Evolutionary conservation across 192 early-diverging fungal genomes (phyloP).

Genomic region (Phycomyces nitens): DNA sequence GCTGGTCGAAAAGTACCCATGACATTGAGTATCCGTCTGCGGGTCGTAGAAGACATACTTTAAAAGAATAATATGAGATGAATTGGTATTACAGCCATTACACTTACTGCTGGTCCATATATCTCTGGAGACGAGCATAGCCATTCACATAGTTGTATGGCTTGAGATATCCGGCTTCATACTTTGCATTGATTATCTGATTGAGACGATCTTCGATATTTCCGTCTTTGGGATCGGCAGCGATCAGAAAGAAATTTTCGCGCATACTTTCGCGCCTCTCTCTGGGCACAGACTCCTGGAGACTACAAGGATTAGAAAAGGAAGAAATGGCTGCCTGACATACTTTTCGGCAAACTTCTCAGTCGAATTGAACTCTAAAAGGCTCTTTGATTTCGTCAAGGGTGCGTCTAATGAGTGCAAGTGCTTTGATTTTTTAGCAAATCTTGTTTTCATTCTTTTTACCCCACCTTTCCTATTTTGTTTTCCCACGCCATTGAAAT

Average conservation of each 20-base stretch:
- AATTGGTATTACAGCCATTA: not conserved
- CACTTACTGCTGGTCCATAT: conserved; percentile 81
- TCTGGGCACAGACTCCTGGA: too few species aligned
- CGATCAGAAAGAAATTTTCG: conserved; percentile 87
- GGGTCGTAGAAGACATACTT: conserved; percentile 62
- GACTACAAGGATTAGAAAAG: too few species aligned
- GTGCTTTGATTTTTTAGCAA: too few species aligned
- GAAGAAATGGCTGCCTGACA: too few species aligned
- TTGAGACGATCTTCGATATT: conserved; percentile 84
- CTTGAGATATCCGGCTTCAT: conserved; percentile 90
- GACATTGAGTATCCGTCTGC: conserved; percentile 81
- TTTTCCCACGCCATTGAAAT: too few species aligned
- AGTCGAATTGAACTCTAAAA: too few species aligned
- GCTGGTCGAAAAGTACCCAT: conserved; percentile 86
- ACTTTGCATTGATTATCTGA: conserved; percentile 92
- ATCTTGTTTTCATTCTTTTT: too few species aligned
- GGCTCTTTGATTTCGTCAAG: too few species aligned
- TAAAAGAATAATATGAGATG: conserved; percentile 2
- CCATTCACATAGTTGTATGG: conserved; percentile 96
- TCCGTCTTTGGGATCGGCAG: conserved; percentile 87
- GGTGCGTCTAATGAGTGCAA: too few species aligned
- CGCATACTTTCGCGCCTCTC: conserved; percentile 47
- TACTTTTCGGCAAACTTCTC: too few species aligned
- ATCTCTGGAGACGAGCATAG: conserved; percentile 82
- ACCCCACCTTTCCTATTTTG: too few species aligned